Evolutionary conservation across 768 basidiomycete species (phyloP).

Genomic region (Mycena capillaripes): DNA sequence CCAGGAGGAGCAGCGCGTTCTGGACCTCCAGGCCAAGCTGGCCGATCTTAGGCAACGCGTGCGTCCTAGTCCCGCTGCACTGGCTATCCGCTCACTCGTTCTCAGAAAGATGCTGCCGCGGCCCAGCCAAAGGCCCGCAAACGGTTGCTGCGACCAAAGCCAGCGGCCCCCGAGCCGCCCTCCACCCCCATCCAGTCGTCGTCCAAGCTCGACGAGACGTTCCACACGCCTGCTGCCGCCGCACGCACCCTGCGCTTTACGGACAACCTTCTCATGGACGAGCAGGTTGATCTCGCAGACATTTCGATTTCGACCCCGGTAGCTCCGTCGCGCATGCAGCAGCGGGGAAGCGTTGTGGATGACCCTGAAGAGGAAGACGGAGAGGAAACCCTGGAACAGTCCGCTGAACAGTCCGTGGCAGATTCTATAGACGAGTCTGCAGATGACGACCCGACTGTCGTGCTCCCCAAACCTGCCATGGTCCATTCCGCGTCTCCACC

Average conservation of each 20-base stretch:
- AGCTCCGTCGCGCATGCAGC: conserved; percentile 31
- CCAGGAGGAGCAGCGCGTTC: conserved; percentile 58
- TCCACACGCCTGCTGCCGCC: conserved; percentile 69
- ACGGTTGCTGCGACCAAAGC: conserved; percentile 3
- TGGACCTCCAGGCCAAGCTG: conserved; percentile 53
- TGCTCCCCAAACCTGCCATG: conserved; percentile 22
- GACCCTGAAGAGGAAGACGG: background rate
- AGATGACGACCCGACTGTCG: conserved; percentile 32
- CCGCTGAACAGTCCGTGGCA: background rate
- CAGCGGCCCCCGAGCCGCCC: conserved; percentile 6
- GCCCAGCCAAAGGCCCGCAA: conserved; percentile 20
- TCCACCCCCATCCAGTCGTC: conserved; percentile 22
- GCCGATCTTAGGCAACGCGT: conserved; percentile 59
- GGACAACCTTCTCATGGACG: conserved; percentile 73
- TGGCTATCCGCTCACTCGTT: background rate
- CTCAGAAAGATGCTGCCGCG: conserved; percentile 28
- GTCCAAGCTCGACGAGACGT: conserved; percentile 69
- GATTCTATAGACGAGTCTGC: background rate
- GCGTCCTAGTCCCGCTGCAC: conserved; percentile 12
- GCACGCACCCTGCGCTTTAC: conserved; percentile 74
- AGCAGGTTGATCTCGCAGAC: conserved; percentile 71
- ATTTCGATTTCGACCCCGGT: conserved; percentile 62
- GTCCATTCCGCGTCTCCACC: background rate
- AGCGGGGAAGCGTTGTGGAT: background rate
- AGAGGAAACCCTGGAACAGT: conserved; percentile 3